These are phyloP conservation scores for Komagataea norvegica DNA, from an alignment of 1,139 yeast genomes.

Conservation along the genomic window DNA sequence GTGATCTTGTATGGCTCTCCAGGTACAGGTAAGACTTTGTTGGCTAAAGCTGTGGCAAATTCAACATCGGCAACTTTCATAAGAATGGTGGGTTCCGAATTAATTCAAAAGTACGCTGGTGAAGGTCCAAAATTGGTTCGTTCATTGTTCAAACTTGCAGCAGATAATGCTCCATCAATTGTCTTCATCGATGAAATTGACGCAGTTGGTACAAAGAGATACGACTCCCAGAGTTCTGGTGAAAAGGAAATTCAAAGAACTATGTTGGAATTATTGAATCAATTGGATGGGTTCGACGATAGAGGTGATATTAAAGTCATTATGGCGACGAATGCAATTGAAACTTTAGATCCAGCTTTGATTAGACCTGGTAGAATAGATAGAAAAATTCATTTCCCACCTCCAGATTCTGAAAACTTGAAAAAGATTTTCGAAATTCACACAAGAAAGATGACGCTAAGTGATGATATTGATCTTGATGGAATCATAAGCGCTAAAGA, in stretches of 20 bases:
- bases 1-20: conserved; percentile 98
- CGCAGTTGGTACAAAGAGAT: conserved; percentile 97
- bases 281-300: conserved; percentile 97
- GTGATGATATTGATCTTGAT: conserved; percentile 84
- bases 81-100: conserved; percentile 94
- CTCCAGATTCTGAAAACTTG: conserved; percentile 90
- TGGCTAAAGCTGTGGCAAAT: conserved; percentile 98
- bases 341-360: conserved; percentile 92
- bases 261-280: conserved; percentile 94
- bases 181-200: conserved; percentile 98
- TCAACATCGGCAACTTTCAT: conserved; percentile 95
- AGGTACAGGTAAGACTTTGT: conserved; percentile 95
- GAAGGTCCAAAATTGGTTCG: conserved; percentile 96
- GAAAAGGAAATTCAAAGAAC: conserved; percentile 98
- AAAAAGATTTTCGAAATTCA: conserved; percentile 91
- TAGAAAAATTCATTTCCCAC: conserved; percentile 92
- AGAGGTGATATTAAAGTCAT: conserved; percentile 97
- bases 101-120: conserved; percentile 94
- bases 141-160: conserved; percentile 94
- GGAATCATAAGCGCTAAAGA: conserved; percentile 89
- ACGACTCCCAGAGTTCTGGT: conserved; percentile 94
- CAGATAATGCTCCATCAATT: conserved; percentile 95
- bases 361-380: conserved; percentile 99
- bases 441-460: conserved; percentile 89
- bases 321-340: conserved; percentile 98